Percentiles rank a stretch among this genome's conserved stretches.
Evolutionary conservation across 2,329 filamentous ascomycete genomes (phyloP).

Genomic region (Colletotrichum lini): DNA sequence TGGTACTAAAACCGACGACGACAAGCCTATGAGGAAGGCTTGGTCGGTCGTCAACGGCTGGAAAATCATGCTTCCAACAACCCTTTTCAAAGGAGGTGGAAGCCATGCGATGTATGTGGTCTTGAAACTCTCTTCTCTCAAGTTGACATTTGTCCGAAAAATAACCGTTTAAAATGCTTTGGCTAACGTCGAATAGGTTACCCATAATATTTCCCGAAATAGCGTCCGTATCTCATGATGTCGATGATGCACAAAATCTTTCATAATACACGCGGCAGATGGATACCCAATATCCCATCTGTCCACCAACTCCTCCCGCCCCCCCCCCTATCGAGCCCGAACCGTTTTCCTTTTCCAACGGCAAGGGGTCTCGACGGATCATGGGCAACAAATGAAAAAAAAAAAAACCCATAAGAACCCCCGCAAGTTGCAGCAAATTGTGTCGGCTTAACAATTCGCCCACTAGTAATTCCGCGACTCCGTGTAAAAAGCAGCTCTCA

Average conservation of each 20-base stretch:
- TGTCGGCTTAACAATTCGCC: slow-evolving; percentile 24
- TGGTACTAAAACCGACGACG: slow-evolving; percentile 25
- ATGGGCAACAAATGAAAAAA: slow-evolving; percentile 34
- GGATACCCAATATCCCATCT: slow-evolving; percentile 20
- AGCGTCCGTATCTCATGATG: slow-evolving; percentile 41
- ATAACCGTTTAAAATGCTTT: slow-evolving; percentile 21
- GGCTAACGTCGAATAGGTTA: slow-evolving; percentile 35
- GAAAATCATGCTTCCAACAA: not conserved
- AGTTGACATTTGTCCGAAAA: slow-evolving; percentile 4
- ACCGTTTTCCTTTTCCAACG: slow-evolving; percentile 21
- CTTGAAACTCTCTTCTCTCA: not conserved
- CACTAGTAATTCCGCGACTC: slow-evolving; percentile 29
- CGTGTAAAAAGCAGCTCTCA: slow-evolving; percentile 15
- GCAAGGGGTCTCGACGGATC: not conserved
- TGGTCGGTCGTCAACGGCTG: not conserved
- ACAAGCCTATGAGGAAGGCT: not conserved
- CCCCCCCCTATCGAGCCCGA: not conserved
- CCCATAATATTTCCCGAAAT: slow-evolving; percentile 30
- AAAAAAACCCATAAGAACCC: slow-evolving; percentile 35
- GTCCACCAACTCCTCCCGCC: slow-evolving; percentile 32
- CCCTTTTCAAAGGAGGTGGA: not conserved
- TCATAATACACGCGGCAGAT: slow-evolving; percentile 40
- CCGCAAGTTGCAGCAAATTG: slow-evolving; percentile 28
- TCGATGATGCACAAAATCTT: slow-evolving; percentile 36
- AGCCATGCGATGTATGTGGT: not conserved